Conservation (phyloP, 148 eudicot species). For the Rhododendron griersonianum region DNA sequence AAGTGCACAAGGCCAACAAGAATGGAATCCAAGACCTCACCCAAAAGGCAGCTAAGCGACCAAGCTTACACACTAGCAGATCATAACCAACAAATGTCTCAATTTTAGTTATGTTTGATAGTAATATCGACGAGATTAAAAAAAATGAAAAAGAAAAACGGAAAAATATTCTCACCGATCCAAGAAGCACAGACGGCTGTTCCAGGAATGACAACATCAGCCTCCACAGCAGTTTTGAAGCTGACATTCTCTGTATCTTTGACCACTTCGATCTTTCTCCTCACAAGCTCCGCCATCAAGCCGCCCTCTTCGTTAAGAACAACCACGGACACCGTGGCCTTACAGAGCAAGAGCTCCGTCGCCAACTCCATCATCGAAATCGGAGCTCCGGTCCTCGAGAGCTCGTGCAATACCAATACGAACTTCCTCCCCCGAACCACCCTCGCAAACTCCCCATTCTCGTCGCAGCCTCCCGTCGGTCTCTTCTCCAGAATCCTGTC, state of each 20-base stretch:
- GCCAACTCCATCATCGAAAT: slow-evolving; percentile 98
- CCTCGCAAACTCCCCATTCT: slow-evolving; percentile 80
- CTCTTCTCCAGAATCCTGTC: slow-evolving; percentile 84
- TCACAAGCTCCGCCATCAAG: slow-evolving; percentile 68
- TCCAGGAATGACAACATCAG: slow-evolving; percentile 93
- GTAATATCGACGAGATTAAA: too few species aligned
- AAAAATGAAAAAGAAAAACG: too few species aligned
- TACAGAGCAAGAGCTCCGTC: slow-evolving; percentile 85
- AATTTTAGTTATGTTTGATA: not conserved
- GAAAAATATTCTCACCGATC: slow-evolving; percentile 55
- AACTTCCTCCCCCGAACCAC: slow-evolving; percentile 90
- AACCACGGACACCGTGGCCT: slow-evolving; percentile 82
- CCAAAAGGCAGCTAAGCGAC: too few species aligned
- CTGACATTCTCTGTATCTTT: slow-evolving; percentile 72
- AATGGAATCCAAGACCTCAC: too few species aligned
- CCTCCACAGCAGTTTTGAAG: slow-evolving; percentile 88
- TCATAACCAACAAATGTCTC: too few species aligned
- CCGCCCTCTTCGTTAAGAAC: slow-evolving; percentile 83
- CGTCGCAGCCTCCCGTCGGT: slow-evolving; percentile 80
- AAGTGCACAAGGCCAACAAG: too few species aligned
- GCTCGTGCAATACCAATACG: slow-evolving; percentile 82
- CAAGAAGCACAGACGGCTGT: slow-evolving; percentile 92
- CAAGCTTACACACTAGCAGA: not conserved
- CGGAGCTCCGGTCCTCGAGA: slow-evolving; percentile 95
- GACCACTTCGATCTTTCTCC: slow-evolving; percentile 74